Conservation (phyloP, 2,329 filamentous ascomycete species). For the Teratosphaeria nubilosa region DNA sequence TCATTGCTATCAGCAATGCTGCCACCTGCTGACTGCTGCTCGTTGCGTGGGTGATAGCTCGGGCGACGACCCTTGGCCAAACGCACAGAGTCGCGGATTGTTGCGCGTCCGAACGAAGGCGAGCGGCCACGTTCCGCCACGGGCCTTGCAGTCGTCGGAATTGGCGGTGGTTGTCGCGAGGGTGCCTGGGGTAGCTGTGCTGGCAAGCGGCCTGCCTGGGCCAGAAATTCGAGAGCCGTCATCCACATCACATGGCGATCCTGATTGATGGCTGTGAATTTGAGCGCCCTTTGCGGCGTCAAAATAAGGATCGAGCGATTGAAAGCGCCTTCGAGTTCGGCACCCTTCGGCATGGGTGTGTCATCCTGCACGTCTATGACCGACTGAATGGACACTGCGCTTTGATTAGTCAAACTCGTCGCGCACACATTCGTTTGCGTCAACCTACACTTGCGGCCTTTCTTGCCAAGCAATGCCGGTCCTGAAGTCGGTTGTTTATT, state of each 20-base stretch:
- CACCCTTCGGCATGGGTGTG: slow-evolving; percentile 65
- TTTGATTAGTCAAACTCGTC: slow-evolving; percentile 8
- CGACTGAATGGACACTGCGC: slow-evolving; percentile 82
- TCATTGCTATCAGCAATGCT: neutral
- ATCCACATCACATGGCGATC: slow-evolving; percentile 94
- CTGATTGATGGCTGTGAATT: slow-evolving; percentile 75
- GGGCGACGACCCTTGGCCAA: slow-evolving; percentile 60
- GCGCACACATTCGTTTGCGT: neutral
- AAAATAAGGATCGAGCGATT: slow-evolving; percentile 91
- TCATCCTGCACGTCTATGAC: slow-evolving; percentile 95
- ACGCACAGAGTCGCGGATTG: slow-evolving; percentile 80
- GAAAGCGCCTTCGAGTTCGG: slow-evolving; percentile 44
- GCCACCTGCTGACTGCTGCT: neutral
- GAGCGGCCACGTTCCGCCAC: slow-evolving; percentile 21
- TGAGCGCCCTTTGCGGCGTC: slow-evolving; percentile 84
- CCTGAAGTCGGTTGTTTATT: slow-evolving; percentile 90
- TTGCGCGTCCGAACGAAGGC: slow-evolving; percentile 33
- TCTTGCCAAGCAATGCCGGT: slow-evolving; percentile 82
- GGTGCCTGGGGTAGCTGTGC: slow-evolving; percentile 19
- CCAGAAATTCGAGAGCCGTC: slow-evolving; percentile 86
- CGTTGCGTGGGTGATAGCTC: slow-evolving; percentile 9
- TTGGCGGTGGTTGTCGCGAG: slow-evolving; percentile 17
- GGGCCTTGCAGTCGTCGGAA: slow-evolving; percentile 17
- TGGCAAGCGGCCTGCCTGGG: slow-evolving; percentile 73
- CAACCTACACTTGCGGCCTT: slow-evolving; percentile 80